These are phyloP conservation scores for Cryomyces antarcticus DNA, from an alignment of 495 filamentous ascomycete species.

Conservation along the genomic window DNA sequence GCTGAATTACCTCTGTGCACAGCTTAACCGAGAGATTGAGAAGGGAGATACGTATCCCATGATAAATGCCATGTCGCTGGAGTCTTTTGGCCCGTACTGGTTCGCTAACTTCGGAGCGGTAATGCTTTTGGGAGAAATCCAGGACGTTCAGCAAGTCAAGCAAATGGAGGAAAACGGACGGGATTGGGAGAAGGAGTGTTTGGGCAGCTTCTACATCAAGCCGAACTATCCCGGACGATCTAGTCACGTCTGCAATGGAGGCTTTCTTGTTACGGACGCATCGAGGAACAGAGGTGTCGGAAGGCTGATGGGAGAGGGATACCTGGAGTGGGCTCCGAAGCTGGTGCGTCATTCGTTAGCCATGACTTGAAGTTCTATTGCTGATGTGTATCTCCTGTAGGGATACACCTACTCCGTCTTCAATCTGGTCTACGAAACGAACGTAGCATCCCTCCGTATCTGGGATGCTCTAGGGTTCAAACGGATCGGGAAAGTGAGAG, in stretches of 20 bases:
- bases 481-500: conserved; percentile 79
- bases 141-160: conserved; percentile 37
- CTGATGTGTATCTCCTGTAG: conserved; percentile 15
- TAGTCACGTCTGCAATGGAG: conserved; percentile 91
- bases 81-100: conserved; percentile 76
- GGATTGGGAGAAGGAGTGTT: conserved; percentile 69
- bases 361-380: background rate
- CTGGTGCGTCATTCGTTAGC: conserved; percentile 30
- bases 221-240: conserved; percentile 94
- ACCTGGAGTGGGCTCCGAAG: conserved; percentile 85
- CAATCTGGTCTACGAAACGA: conserved; percentile 96
- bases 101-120: conserved; percentile 87
- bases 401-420: conserved; percentile 95
- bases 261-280: conserved; percentile 81
- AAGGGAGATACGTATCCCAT: conserved; percentile 94
- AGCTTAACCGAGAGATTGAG: conserved; percentile 87
- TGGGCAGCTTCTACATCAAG: conserved; percentile 93
- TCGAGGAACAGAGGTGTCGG: conserved; percentile 81
- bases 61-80: conserved; percentile 49
- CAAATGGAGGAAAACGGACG: conserved; percentile 32
- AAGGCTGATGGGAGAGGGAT: conserved; percentile 79
- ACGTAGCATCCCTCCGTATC: conserved; percentile 81
- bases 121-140: conserved; percentile 74
- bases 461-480: conserved; percentile 99
- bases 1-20: conserved; percentile 60